These are phyloP conservation scores for Penicillium sp. DNA, from an alignment of 2,329 filamentous ascomycete genomes.

Conservation along the genomic window DNA sequence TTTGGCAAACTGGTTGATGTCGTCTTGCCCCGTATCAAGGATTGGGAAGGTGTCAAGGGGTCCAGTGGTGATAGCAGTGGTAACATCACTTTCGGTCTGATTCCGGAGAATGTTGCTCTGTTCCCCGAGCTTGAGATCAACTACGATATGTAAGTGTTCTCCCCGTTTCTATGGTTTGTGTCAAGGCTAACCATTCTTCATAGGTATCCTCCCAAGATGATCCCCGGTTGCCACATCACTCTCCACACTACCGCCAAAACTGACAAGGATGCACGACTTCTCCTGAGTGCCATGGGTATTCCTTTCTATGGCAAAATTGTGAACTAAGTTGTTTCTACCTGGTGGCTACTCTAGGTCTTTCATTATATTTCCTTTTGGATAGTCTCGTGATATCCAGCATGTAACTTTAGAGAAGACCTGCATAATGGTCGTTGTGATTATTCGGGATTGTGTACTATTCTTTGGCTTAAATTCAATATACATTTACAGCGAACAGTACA, in stretches of 20 bases:
- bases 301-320: constrained; percentile 72
- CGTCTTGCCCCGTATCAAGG: constrained; percentile 90
- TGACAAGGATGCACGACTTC: constrained; percentile 71
- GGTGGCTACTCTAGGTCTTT: neutral
- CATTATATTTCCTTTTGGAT: constrained; percentile 9
- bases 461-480: constrained; percentile 13
- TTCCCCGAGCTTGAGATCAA: constrained; percentile 95
- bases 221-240: constrained; percentile 74
- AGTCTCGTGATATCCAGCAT: constrained; percentile 15
- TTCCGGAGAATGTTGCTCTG: constrained; percentile 62
- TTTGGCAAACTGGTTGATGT: constrained; percentile 81
- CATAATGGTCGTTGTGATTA: constrained; percentile 20
- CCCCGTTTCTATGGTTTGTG: neutral
- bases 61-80: constrained; percentile 77
- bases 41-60: constrained; percentile 74
- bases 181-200: constrained; percentile 2
- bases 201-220: constrained; percentile 62
- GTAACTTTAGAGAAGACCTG: constrained; percentile 24
- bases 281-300: constrained; percentile 63
- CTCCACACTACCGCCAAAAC: constrained; percentile 76
- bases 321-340: constrained; percentile 32
- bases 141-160: constrained; percentile 66
- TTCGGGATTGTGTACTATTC: constrained; percentile 20
- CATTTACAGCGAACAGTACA: constrained; percentile 6
- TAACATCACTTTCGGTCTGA: constrained; percentile 76